A percentile compares a stretch with the other conserved stretches of the same genome.
These are phyloP conservation scores for Senecio squalidus DNA, from an alignment of 140 eudicot genomes.

Conservation along the genomic window DNA sequence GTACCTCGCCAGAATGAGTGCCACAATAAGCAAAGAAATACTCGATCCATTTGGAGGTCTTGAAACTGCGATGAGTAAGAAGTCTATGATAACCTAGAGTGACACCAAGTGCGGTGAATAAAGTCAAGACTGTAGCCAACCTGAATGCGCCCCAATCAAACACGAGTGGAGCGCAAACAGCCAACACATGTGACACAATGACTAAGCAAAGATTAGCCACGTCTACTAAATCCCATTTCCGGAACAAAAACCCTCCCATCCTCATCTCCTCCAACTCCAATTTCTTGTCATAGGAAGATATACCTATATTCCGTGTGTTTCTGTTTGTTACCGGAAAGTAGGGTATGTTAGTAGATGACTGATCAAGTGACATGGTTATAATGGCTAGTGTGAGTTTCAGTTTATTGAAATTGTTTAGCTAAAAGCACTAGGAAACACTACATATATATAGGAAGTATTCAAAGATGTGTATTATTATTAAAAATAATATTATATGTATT, in stretches of 20 bases:
- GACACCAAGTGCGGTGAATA: not conserved
- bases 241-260: constrained; percentile 15
- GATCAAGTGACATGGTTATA: too few relatives aligned
- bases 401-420: too few relatives aligned
- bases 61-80: constrained; percentile 4
- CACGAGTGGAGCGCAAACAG: not conserved
- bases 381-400: too few relatives aligned
- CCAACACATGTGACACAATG: not conserved
- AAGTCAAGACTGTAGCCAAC: not conserved
- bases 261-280: not conserved
- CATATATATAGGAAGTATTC: too few relatives aligned
- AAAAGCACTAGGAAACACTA: too few relatives aligned
- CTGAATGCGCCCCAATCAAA: constrained; percentile 2
- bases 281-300: too few relatives aligned
- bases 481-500: too few relatives aligned
- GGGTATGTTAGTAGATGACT: too few relatives aligned
- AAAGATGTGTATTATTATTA: too few relatives aligned
- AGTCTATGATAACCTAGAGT: constrained; percentile 15
- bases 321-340: too few relatives aligned
- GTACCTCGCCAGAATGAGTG: not conserved
- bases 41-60: constrained; percentile 4
- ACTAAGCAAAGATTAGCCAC: not conserved
- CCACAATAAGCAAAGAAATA: not conserved
- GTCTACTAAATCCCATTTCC: constrained; percentile 10
- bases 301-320: too few relatives aligned